Conservation (phyloP, 768 basidiomycete species). For the Pulveroboletus sp. region DNA sequence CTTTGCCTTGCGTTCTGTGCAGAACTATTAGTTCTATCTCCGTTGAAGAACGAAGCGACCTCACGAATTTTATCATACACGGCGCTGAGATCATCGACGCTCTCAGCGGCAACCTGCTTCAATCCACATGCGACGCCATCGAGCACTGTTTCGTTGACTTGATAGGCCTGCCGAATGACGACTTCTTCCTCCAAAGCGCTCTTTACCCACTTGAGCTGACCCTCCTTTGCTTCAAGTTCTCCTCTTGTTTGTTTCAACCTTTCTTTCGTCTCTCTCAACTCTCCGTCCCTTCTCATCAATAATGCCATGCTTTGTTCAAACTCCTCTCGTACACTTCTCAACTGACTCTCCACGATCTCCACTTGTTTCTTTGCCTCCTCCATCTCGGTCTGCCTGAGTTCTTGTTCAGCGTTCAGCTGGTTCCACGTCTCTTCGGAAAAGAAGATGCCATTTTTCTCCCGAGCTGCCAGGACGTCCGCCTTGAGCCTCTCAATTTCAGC, state of each 20-base stretch:
- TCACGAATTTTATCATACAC: constrained; percentile 84
- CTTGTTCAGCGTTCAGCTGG: constrained; percentile 75
- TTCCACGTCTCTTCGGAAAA: constrained; percentile 91
- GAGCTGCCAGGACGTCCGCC: constrained; percentile 82
- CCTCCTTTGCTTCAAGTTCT: constrained; percentile 51
- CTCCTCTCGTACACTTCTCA: constrained; percentile 79
- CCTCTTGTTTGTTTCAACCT: constrained; percentile 51
- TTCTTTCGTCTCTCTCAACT: constrained; percentile 62
- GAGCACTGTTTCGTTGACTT: constrained; percentile 66
- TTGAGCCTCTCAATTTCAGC: constrained; percentile 92
- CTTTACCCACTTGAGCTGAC: constrained; percentile 57
- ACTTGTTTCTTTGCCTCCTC: constrained; percentile 82
- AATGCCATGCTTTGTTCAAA: constrained; percentile 86
- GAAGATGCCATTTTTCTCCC: constrained; percentile 96
- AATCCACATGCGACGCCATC: constrained; percentile 72
- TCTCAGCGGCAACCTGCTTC: constrained; percentile 63
- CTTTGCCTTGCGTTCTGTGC: constrained; percentile 68
- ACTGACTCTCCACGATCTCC: constrained; percentile 79
- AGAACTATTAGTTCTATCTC: constrained; percentile 7
- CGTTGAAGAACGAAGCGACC: constrained; percentile 17
- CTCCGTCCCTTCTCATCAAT: constrained; percentile 71
- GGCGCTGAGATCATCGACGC: constrained; percentile 63
- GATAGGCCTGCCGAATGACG: constrained; percentile 73
- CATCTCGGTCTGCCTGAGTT: constrained; percentile 70
- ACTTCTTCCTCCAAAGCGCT: constrained; percentile 74